Percentiles rank a stretch among this genome's conserved stretches.
phyloP scores from a whole-genome alignment of 2,329 filamentous ascomycete genomes.

The Penicillium concentricum region DNA sequence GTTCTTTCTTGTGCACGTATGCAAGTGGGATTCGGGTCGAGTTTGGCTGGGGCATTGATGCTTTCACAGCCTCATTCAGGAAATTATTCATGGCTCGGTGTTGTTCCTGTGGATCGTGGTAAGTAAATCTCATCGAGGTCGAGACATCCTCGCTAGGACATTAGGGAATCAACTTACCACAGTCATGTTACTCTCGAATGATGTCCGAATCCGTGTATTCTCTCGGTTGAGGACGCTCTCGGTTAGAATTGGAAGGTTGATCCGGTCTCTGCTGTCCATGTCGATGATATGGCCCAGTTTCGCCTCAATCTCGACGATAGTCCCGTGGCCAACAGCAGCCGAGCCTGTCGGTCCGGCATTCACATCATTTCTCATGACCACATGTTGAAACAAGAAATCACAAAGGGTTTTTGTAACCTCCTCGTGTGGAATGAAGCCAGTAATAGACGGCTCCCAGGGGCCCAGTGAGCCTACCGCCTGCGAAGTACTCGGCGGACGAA shows the following conservation, averaged over 20 bases:
- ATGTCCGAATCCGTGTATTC: conserved; percentile 52
- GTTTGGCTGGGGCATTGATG: conserved; percentile 44
- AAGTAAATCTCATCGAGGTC: conserved; percentile 16
- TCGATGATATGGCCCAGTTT: conserved; percentile 83
- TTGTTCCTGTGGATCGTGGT: conserved; percentile 57
- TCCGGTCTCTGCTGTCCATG: conserved; percentile 67
- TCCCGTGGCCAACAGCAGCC: conserved; percentile 62
- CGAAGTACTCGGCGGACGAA: conserved; percentile 3
- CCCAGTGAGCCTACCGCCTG: conserved; percentile 31
- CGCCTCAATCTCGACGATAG: conserved; percentile 88
- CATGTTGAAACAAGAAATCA: conserved; percentile 74
- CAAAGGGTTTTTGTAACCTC: conserved; percentile 73
- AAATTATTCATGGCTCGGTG: conserved; percentile 82
- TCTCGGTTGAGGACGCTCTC: conserved; percentile 68
- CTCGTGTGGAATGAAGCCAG: conserved; percentile 68
- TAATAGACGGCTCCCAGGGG: conserved; percentile 60
- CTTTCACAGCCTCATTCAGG: conserved; percentile 68
- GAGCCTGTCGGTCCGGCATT: conserved; percentile 52
- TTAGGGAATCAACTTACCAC: conserved; percentile 57
- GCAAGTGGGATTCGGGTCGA: conserved; percentile 51
- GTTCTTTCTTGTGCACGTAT: conserved; percentile 79
- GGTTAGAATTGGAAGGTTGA: conserved; percentile 65
- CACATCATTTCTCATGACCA: conserved; percentile 66
- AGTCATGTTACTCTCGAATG: conserved; percentile 87
- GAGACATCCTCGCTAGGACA: not conserved